These are phyloP conservation scores for Wickerhamomyces rabaulensis DNA, from an alignment of 805 yeast species.

Conservation along the genomic window DNA sequence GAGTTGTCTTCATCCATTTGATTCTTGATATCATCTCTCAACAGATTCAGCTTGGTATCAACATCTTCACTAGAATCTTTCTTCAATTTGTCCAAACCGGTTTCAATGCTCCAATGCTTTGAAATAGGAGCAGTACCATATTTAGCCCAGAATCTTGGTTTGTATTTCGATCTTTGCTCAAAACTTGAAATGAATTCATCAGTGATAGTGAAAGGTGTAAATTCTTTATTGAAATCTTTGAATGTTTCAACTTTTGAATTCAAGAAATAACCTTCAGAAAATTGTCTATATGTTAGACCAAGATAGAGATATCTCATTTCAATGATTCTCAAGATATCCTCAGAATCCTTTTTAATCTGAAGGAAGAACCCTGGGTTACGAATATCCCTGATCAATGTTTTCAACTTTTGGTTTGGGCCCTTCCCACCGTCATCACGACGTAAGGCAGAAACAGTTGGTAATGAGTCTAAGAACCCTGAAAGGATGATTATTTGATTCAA, in stretches of 20 bases:
- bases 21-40: constrained; percentile 2
- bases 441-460: not conserved
- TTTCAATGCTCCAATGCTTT: constrained; percentile 32
- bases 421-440: not conserved
- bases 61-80: constrained; percentile 8
- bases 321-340: not conserved
- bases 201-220: constrained; percentile 1
- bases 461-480: not conserved
- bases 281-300: not conserved
- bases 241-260: constrained; percentile 8
- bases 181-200: constrained; percentile 3
- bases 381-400: not conserved
- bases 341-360: constrained; percentile 3
- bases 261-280: constrained; percentile 5
- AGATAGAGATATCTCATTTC: constrained; percentile 5
- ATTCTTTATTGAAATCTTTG: constrained; percentile 2
- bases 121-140: constrained; percentile 23
- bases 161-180: constrained; percentile 4
- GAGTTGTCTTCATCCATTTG: constrained; percentile 2
- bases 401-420: not conserved
- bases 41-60: not conserved
- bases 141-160: constrained; percentile 17
- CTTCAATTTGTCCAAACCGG: constrained; percentile 33
- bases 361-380: not conserved
- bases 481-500: constrained; percentile 5